Conservation (phyloP, 2,329 filamentous ascomycete genomes). For the Beauveria sp. region DNA sequence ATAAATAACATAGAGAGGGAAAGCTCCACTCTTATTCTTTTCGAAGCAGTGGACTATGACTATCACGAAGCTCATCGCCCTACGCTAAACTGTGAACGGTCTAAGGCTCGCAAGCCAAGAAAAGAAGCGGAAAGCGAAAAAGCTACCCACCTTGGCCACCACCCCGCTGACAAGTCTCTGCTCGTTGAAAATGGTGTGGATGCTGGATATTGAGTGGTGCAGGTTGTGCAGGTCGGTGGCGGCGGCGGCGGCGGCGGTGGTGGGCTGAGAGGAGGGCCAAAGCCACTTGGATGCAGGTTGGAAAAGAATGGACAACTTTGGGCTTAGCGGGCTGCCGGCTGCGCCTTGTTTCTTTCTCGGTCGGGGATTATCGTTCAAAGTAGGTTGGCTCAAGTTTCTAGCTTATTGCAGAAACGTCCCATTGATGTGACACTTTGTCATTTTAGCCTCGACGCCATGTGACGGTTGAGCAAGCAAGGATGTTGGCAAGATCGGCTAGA, state of each 20-base stretch:
- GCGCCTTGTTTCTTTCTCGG: constrained; percentile 5
- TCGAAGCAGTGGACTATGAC: neutral
- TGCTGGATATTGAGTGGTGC: neutral
- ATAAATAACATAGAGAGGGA: neutral
- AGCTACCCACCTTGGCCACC: neutral
- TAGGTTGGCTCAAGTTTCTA: neutral
- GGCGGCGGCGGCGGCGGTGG: neutral
- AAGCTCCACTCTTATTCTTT: constrained; percentile 3
- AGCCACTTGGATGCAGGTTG: neutral
- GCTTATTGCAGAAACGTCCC: neutral
- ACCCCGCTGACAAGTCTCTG: neutral
- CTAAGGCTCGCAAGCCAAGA: neutral
- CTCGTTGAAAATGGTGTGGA: neutral
- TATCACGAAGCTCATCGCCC: constrained; percentile 1
- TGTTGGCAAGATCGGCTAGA: neutral
- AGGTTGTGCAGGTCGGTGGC: neutral
- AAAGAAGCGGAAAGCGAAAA: neutral
- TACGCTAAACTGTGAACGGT: constrained; percentile 4
- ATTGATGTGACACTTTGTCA: neutral
- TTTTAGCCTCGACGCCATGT: constrained; percentile 1
- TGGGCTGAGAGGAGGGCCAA: neutral
- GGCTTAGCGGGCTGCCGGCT: constrained; percentile 4
- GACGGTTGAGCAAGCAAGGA: neutral
- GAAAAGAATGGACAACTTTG: neutral
- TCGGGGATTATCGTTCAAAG: neutral